phyloP scores from a whole-genome alignment of 805 yeast genomes.

The Priceomyces medius region DNA sequence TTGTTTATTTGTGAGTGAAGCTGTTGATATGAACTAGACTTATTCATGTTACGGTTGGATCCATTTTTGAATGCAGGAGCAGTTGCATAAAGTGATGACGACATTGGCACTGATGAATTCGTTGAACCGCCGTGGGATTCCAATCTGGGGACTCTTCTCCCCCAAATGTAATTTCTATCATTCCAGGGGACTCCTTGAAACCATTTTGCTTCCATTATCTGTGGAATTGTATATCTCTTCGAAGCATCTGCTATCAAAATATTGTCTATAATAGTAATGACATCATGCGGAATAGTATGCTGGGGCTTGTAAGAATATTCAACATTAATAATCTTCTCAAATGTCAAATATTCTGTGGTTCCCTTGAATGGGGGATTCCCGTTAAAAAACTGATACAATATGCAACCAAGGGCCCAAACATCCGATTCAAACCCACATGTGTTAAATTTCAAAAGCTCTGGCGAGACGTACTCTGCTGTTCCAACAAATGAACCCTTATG shows the following conservation, averaged over 20 bases:
- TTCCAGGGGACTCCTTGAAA: conserved; percentile 41
- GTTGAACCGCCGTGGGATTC: conserved; percentile 22
- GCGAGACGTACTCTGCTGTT: conserved; percentile 95
- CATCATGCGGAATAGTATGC: conserved; percentile 29
- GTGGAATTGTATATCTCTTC: conserved; percentile 30
- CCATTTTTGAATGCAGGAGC: conserved; percentile 29
- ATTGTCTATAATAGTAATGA: conserved; percentile 29
- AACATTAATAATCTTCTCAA: conserved; percentile 79
- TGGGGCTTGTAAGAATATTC: conserved; percentile 54
- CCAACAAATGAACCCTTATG: conserved; percentile 83
- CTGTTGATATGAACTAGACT: conserved; percentile 38
- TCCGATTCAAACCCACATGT: conserved; percentile 82
- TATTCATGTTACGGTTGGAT: conserved; percentile 34
- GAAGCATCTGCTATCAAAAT: conserved; percentile 33
- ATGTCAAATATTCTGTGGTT: conserved; percentile 76
- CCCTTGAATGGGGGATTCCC: conserved; percentile 93
- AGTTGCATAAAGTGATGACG: conserved; percentile 7
- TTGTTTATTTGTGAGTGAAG: conserved; percentile 39
- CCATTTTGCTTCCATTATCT: conserved; percentile 36
- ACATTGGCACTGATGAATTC: conserved; percentile 2
- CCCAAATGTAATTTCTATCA: conserved; percentile 41
- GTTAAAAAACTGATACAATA: conserved; percentile 74
- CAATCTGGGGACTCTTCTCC: conserved; percentile 30
- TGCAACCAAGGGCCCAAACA: conserved; percentile 94
- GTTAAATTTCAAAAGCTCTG: conserved; percentile 78